Evolutionary conservation across 1,284 basidiomycete species (phyloP), one percentile per base, ranked within the genome.

Genomic region (Cerrena zonata): DNA sequence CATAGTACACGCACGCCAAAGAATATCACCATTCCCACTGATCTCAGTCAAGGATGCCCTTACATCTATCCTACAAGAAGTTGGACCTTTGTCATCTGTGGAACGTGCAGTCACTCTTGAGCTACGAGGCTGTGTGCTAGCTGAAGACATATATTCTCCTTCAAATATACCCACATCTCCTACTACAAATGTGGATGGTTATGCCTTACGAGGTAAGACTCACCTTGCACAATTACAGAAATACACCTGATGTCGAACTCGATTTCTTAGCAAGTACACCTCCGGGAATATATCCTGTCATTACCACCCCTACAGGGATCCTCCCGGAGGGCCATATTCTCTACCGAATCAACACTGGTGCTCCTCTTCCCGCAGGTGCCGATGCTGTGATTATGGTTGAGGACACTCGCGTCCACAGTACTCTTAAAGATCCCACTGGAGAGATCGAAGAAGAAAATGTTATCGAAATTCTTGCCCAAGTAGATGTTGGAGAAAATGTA

Each of bases 371-470:
- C 0, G 62, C 66, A 0, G 89, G 87, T 2, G 71, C 86, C 5
- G 85, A 94, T 61, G 70, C 89, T 0, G 84, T 93, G 0, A 84
- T 94, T 63, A 94, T 94, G 90, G 91, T 94, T 15, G 91, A 94
- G 68, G 91, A 94, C 61, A 94, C 91, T 0, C 78, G 80, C 49
- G 73, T 94, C 11, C 69, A 81, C 12, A 77, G 78, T 7, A 77
- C 76, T 1, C 56, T 67, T 48, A 64, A 63, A 13, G 70, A 64
- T 34, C 61, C 57, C 1, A 42, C 58, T 5, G 57, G 58, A 12
- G 52, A 57, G 10, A 57, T 23, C 4, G 91, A 93, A 62, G n/a
- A n/a, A n/a, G 91, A 94, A 64, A 69, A 73, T 23, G 75, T 80
- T 53, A 80, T 94, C 2, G 76, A 79, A 58, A 80, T 83, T 0